A percentile compares a stretch with the other conserved stretches of the same genome.
phyloP scores from a whole-genome alignment of 2,329 filamentous ascomycete genomes.

The Bisporella sp. region DNA sequence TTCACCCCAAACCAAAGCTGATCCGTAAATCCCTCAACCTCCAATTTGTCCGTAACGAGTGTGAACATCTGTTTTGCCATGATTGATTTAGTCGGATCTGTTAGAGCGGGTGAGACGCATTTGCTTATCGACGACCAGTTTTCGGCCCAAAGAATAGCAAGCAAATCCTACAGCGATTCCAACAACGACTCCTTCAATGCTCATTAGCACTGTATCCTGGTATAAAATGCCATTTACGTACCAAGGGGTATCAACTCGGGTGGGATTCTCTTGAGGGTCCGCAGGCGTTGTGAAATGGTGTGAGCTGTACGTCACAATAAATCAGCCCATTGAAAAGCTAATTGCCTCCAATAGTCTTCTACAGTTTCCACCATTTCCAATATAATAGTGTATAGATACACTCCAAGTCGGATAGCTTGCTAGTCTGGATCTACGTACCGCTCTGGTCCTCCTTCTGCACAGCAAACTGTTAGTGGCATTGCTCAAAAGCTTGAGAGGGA shows the following conservation, averaged over 20 bases:
- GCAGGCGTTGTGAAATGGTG: conserved; percentile 92
- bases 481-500: conserved; percentile 19
- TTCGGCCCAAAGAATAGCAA: conserved; percentile 72
- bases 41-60: no score
- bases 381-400: no score
- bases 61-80: no score
- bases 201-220: no score
- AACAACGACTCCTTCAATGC: conserved; percentile 64
- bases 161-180: conserved; percentile 76
- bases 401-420: no score
- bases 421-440: conserved; percentile 45
- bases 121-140: conserved; percentile 85
- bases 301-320: conserved; percentile 56
- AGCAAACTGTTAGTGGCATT: conserved; percentile 21
- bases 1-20: no score
- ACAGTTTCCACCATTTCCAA: no score
- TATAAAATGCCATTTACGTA: conserved; percentile 39
- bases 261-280: conserved; percentile 82
- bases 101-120: conserved; percentile 75
- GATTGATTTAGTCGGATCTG: conserved; percentile 23
- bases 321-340: conserved; percentile 11
- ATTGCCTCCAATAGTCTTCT: no score
- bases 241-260: conserved; percentile 92
- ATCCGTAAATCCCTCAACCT: no score
- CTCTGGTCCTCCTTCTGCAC: conserved; percentile 58